A percentile compares a stretch with the other conserved stretches of the same genome.
phyloP scores from a whole-genome alignment of 306 rosid species.

The Lagenaria siceraria region DNA sequence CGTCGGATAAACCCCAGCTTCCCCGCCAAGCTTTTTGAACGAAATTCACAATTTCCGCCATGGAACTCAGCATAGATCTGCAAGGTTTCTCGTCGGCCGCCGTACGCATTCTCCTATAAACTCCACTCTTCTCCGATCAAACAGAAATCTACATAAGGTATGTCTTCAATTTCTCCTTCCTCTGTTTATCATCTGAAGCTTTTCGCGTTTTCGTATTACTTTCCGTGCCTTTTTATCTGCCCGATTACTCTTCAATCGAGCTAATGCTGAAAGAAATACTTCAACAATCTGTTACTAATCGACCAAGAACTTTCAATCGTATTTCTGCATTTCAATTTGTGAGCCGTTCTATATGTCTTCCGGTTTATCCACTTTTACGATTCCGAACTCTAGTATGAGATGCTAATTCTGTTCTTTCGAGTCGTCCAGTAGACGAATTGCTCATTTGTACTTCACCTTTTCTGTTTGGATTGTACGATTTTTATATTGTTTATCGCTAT shows the following conservation, averaged over 20 bases:
- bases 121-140: neutral
- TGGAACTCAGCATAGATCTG: neutral
- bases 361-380: neutral
- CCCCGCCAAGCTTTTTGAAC: conserved; percentile 16
- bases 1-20: neutral
- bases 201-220: neutral
- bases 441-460: neutral
- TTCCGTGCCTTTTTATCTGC: neutral
- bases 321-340: neutral
- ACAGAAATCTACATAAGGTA: neutral
- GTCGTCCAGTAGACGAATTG: neutral
- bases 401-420: neutral
- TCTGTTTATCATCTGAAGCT: neutral
- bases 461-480: neutral
- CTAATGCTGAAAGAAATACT: neutral
- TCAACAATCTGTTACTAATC: neutral
- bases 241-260: neutral
- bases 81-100: neutral
- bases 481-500: neutral
- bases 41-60: neutral
- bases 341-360: neutral
- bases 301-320: neutral
- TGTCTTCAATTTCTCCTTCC: neutral
- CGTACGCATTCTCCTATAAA: neutral
- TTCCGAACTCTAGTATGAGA: neutral